Percentiles rank a stretch among this genome's conserved stretches.
phyloP scores from a whole-genome alignment of 495 filamentous ascomycete genomes.

The Podospora pseudoanserina region DNA sequence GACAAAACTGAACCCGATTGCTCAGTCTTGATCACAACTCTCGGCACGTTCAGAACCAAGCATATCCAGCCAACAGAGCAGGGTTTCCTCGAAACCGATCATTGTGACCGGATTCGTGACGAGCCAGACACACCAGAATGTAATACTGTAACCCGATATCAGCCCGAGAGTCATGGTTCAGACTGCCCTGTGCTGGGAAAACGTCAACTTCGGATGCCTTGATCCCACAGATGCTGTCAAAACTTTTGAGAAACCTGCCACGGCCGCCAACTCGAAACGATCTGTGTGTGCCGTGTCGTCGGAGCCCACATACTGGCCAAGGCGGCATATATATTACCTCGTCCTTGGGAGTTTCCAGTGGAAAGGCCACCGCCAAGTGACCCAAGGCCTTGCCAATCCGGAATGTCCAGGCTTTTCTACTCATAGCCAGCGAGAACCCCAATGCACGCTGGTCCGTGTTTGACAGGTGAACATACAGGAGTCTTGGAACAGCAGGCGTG shows the following conservation, averaged over 20 bases:
- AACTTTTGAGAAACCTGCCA: not conserved
- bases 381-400: constrained; percentile 5
- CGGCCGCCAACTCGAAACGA: not conserved
- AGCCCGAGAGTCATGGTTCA: not conserved
- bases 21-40: not conserved
- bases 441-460: not conserved
- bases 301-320: not conserved
- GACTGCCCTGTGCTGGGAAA: not conserved
- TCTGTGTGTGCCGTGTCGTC: not conserved
- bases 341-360: not conserved
- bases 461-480: too few species aligned
- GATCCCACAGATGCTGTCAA: not conserved
- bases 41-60: not conserved
- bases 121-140: not conserved
- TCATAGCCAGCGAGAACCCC: not conserved
- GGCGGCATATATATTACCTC: not conserved
- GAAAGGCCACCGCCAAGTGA: constrained; percentile 11
- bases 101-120: not conserved
- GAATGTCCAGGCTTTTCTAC: not conserved
- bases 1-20: not conserved
- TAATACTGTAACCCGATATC: not conserved
- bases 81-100: not conserved
- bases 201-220: not conserved
- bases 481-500: too few species aligned
- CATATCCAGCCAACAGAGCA: not conserved